Percentiles rank a stretch among this genome's conserved stretches.
Evolutionary conservation across 768 basidiomycete genomes (phyloP).

Genomic region (Agrocybe praecox): DNA sequence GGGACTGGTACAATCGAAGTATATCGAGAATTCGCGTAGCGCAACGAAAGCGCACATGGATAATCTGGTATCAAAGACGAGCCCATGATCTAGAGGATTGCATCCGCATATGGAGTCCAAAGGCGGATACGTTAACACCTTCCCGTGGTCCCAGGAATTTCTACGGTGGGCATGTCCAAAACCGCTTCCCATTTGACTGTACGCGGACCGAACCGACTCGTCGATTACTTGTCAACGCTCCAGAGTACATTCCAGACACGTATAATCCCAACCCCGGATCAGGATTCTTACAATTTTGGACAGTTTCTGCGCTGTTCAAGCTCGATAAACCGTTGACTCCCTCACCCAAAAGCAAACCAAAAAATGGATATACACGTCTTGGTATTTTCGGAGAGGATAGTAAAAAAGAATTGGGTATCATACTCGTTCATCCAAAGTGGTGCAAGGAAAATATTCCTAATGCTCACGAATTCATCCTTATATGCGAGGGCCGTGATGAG

Average conservation of each 20-base stretch:
- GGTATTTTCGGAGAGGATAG: constrained; percentile 9
- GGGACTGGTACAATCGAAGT: neutral
- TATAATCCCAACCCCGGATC: constrained; percentile 5
- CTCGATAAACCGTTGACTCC: neutral
- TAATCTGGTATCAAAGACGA: constrained; percentile 7
- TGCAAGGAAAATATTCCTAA: neutral
- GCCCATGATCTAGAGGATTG: constrained; percentile 4
- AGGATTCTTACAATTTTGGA: constrained; percentile 14
- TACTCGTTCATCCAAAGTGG: constrained; percentile 9
- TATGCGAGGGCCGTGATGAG: constrained; percentile 6
- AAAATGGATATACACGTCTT: neutral
- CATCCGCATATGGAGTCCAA: neutral
- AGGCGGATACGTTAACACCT: neutral
- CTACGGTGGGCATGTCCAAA: constrained; percentile 5
- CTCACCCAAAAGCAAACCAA: neutral
- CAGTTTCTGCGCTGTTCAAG: constrained; percentile 4
- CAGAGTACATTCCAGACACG: constrained; percentile 1
- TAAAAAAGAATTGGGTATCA: neutral
- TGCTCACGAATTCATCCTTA: constrained; percentile 10
- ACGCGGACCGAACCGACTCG: constrained; percentile 6
- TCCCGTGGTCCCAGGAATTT: neutral
- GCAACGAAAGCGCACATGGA: constrained; percentile 3
- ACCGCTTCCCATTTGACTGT: constrained; percentile 11
- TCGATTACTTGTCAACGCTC: constrained; percentile 1
- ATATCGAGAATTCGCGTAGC: neutral